Evolutionary conservation across 164 flowering plant species (phyloP).

Genomic region (Umbellularia californica): DNA sequence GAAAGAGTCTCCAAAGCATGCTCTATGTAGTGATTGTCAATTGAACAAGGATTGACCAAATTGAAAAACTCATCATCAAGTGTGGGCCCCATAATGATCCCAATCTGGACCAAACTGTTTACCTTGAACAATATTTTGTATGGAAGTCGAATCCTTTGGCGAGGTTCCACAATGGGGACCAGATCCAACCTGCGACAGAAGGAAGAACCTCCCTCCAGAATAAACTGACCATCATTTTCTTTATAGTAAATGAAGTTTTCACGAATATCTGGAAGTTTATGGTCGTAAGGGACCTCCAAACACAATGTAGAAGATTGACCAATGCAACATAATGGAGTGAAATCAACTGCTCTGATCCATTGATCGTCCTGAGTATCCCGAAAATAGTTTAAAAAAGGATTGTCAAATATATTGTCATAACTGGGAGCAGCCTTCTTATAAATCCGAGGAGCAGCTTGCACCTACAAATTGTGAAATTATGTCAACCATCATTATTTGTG

Average conservation of each 20-base stretch:
- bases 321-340: conserved; percentile 48
- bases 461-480: conserved; percentile 25
- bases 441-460: conserved; percentile 69
- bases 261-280: conserved; percentile 42
- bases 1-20: conserved; percentile 61
- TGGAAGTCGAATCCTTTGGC: conserved; percentile 39
- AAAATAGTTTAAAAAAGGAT: conserved; percentile 33
- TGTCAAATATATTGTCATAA: conserved; percentile 16
- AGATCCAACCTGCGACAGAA: conserved; percentile 39
- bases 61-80: conserved; percentile 46
- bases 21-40: conserved; percentile 34
- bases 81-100: conserved; percentile 61
- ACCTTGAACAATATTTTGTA: conserved; percentile 59
- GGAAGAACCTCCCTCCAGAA: conserved; percentile 32
- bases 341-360: conserved; percentile 72
- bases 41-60: conserved; percentile 49
- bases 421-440: conserved; percentile 30
- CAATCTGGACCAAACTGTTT: conserved; percentile 65
- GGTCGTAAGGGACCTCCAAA: conserved; percentile 48
- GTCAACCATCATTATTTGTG: neutral
- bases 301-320: conserved; percentile 87
- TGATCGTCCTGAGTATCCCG: conserved; percentile 46
- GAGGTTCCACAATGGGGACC: conserved; percentile 66
- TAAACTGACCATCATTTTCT: conserved; percentile 36
- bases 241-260: conserved; percentile 40